Evolutionary conservation across 1,284 basidiomycete genomes (phyloP), one percentile per base, ranked within the genome.

Genomic region (Exobasidium rhododendri): DNA sequence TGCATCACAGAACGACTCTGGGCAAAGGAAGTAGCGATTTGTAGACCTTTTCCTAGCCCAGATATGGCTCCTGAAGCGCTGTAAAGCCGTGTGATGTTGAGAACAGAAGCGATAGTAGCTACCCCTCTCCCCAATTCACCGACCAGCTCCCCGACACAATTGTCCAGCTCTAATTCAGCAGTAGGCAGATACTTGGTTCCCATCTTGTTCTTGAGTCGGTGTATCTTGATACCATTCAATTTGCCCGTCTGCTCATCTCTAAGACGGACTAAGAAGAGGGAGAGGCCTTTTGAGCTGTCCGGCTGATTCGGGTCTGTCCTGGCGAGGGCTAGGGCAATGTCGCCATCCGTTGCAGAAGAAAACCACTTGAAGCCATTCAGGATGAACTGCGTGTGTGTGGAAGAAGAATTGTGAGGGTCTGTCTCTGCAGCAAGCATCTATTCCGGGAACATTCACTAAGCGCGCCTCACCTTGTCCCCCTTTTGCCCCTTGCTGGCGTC

Each of bases 151-250:
- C 82, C 90, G 49, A 85, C 83, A 3, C 88, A 81, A 17, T 82
- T 83, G 56, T 86, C 82, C 31, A 91, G 81, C 32, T 85, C 85
- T 52, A 91, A 83, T 78, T 91, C 89, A 0, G 89, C 89, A 0
- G 89, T 91, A 0, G 89, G 90, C 7, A 91, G 81, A 30, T 85
- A 82, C 65, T 88, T 85, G 0, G 90, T 91, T 1, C 90, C 89
- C 43, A 90, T 83, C 80, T 91, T 91, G 75, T 89, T 84, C 82
- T 91, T 74, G 20, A 91, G 82, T 2, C 89, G 83, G 75, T 91
- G 89, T 2, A 89, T 81, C 62, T 83, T 82, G 64, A 91, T 86
- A 22, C 86, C 86, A 80, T 92, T 91, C 73, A 52, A 52, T n/a
- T 46, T 24, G n/a, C 43, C 24, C 10, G 14, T 31, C 13, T 24